These are phyloP conservation scores for Dactylis glomerata DNA, from an alignment of 176 grass and related monocot species.

Conservation along the genomic window DNA sequence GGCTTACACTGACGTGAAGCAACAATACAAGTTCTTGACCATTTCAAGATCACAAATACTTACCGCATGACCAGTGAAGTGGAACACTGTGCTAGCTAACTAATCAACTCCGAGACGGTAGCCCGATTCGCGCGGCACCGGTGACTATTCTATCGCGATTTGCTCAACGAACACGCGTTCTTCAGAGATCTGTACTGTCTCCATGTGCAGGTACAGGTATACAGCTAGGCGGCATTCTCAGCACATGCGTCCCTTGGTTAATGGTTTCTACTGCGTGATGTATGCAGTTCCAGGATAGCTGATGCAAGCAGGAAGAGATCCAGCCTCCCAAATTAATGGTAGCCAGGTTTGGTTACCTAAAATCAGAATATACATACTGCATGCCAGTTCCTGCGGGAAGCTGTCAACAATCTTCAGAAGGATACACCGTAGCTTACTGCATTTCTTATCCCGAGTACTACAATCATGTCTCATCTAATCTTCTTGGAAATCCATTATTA, in stretches of 20 bases:
- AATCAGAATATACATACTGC: background rate
- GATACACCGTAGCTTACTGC: background rate
- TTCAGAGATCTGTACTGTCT: constrained; percentile 12
- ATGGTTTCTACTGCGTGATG: constrained; percentile 11
- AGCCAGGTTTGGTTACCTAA: background rate
- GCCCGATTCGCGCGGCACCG: background rate
- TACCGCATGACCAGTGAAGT: background rate
- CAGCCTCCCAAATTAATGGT: background rate
- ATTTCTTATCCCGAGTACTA: background rate
- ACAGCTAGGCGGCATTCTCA: background rate
- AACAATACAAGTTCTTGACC: background rate
- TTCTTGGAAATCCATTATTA: background rate
- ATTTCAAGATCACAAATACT: background rate
- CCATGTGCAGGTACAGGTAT: background rate
- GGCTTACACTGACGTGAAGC: constrained; percentile 36
- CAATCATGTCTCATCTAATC: background rate
- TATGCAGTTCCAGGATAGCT: constrained; percentile 3
- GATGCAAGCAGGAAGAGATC: background rate
- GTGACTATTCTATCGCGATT: constrained; percentile 20
- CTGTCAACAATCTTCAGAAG: background rate
- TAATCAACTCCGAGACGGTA: background rate
- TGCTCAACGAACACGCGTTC: constrained; percentile 20
- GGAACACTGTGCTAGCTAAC: background rate
- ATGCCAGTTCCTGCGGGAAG: background rate
- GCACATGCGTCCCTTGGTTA: constrained; percentile 23